phyloP scores from a whole-genome alignment of 2,329 filamentous ascomycete species.

The Blastomyces emzantsi region DNA sequence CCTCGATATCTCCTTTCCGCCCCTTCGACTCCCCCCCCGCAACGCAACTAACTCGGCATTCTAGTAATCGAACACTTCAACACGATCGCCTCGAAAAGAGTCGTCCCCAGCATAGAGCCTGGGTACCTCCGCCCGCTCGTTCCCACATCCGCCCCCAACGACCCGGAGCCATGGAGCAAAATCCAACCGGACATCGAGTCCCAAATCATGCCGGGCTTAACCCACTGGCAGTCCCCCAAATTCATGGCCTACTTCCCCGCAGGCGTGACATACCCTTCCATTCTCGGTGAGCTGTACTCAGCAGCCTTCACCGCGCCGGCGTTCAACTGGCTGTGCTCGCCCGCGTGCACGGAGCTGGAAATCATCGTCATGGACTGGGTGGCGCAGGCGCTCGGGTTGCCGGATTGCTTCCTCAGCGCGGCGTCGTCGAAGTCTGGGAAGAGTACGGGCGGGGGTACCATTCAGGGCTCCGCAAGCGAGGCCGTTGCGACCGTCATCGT shows the following conservation, averaged over 20 bases:
- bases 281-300: constrained; percentile 87
- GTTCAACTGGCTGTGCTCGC: constrained; percentile 96
- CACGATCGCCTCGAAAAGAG: constrained; percentile 57
- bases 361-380: constrained; percentile 91
- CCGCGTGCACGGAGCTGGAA: constrained; percentile 86
- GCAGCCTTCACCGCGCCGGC: constrained; percentile 80
- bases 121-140: constrained; percentile 79
- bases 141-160: constrained; percentile 56
- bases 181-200: constrained; percentile 77
- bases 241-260: constrained; percentile 97
- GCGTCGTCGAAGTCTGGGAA: constrained; percentile 36
- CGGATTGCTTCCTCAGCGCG: constrained; percentile 62
- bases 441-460: constrained; percentile 69
- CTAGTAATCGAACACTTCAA: constrained; percentile 78
- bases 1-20: no score
- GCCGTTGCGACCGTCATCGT: constrained; percentile 80
- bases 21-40: constrained; percentile 1
- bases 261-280: constrained; percentile 67
- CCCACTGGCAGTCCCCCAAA: constrained; percentile 89
- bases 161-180: constrained; percentile 61
- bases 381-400: constrained; percentile 63
- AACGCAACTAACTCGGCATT: background rate
- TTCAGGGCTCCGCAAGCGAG: constrained; percentile 85
- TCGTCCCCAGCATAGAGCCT: constrained; percentile 68
- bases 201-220: constrained; percentile 85